Evolutionary conservation across 2,329 filamentous ascomycete genomes (phyloP), one percentile per base, ranked within the genome.

Genomic region (Fonsecaea nubica): DNA sequence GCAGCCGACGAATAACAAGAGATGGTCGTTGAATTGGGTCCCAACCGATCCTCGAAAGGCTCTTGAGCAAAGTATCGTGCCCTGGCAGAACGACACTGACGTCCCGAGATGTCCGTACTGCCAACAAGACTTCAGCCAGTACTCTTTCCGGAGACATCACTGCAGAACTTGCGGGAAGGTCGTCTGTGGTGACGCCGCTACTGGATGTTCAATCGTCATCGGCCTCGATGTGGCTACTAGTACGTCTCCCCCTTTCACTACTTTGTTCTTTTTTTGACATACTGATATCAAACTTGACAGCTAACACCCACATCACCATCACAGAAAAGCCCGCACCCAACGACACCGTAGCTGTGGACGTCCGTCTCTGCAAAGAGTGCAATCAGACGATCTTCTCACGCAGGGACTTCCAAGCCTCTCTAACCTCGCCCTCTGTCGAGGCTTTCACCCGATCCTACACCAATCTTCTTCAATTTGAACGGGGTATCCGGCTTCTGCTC

Each of bases 291-390:
- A 21, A 59, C 33, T 18, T 52, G 58, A 62, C 21, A 70, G 70
- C 33, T 72, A 70, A 72, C 66, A 65, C 50, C 21, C 58, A 45
- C 62, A 42, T 63, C 54, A 62, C 61, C 33, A 42, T 55, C 32
- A 69, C 72, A 68, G 72, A 74, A 69, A 74, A 75, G 62, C 64
- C 68, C 9, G 40, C 69, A 7, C 62, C 67, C 77, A 81, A 69
- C 80, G 82, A 73, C 70, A 77, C 72, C 68, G 77, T 96, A 50
- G 88, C 87, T 62, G 80, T 98, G 52, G 92, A 97, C 75, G 83
- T 99, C 15, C 88, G 95, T 50, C 94, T 99, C 86, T 99, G 95
- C 78, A 91, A 90, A 74, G 92, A 96, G 64, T 99, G 95, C 81
- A 92, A 86, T 71, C 80, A 85, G 36, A 91, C 87, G 0, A 78